phyloP scores from a whole-genome alignment of 1,284 basidiomycete species.

The Coriolopsis trogii region DNA sequence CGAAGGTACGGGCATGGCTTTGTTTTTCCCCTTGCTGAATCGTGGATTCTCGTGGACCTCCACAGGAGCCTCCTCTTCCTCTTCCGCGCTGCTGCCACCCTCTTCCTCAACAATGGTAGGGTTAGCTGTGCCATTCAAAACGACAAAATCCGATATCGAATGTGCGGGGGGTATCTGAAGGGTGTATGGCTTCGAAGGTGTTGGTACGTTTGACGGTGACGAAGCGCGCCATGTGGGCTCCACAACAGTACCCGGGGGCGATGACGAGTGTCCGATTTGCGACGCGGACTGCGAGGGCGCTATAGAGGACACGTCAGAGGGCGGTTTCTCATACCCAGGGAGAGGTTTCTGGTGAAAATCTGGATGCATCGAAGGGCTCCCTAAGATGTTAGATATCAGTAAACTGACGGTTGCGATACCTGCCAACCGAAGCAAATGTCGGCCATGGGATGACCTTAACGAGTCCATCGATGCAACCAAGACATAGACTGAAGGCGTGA shows the following conservation, averaged over 20 bases:
- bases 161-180: conserved; percentile 58
- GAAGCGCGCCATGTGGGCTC: conserved; percentile 11
- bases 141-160: conserved; percentile 48
- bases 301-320: conserved; percentile 41
- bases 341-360: conserved; percentile 27
- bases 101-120: conserved; percentile 39
- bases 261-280: conserved; percentile 31
- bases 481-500: background rate
- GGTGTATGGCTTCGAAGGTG: conserved; percentile 25
- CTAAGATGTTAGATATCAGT: conserved; percentile 5
- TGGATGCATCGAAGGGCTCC: conserved; percentile 21
- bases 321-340: conserved; percentile 25
- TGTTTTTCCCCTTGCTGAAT: conserved; percentile 37
- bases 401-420: background rate
- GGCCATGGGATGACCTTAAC: conserved; percentile 7
- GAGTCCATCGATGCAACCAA: conserved; percentile 6
- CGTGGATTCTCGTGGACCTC: conserved; percentile 63
- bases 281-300: conserved; percentile 51
- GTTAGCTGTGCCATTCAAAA: conserved; percentile 46
- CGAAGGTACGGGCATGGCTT: conserved; percentile 4
- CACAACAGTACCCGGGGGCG: conserved; percentile 1
- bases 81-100: conserved; percentile 37
- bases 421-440: background rate
- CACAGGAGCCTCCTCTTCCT: conserved; percentile 39
- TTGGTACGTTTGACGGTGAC: conserved; percentile 6